A percentile compares a stretch with the other conserved stretches of the same genome.
phyloP scores from a whole-genome alignment of 371 early-diverging fungal species.

The Mucor lusitanicus region DNA sequence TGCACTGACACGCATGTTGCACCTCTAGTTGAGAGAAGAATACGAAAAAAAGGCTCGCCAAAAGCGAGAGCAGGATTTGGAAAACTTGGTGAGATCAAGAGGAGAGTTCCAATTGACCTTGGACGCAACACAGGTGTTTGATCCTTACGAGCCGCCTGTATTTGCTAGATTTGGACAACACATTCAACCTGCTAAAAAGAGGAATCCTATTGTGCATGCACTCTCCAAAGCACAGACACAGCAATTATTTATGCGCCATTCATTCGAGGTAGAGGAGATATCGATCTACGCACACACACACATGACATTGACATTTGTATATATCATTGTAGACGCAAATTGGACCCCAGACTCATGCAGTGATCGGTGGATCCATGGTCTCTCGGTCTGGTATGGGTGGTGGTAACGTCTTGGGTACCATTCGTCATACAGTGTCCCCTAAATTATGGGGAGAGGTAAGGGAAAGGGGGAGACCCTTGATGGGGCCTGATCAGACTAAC shows the following conservation, averaged over 20 bases:
- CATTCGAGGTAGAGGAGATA: conserved; percentile 70
- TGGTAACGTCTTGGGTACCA: conserved; percentile 72
- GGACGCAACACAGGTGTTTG: conserved; percentile 60
- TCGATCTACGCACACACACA: no score
- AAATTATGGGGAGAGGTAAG: conserved; percentile 69
- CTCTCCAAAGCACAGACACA: conserved; percentile 62
- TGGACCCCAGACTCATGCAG: conserved; percentile 63
- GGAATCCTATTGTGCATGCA: conserved; percentile 20
- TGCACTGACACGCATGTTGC: background rate
- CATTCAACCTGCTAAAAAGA: conserved; percentile 16
- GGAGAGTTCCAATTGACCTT: conserved; percentile 58
- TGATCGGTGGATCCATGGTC: conserved; percentile 69
- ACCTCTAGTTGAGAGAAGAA: conserved; percentile 79
- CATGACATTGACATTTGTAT: background rate
- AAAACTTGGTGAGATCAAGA: conserved; percentile 73
- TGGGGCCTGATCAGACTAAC: background rate
- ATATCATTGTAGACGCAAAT: conserved; percentile 65
- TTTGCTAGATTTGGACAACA: conserved; percentile 47
- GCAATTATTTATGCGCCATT: conserved; percentile 79
- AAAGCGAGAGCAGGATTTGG: conserved; percentile 77
- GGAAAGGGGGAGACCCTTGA: background rate
- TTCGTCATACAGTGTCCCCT: conserved; percentile 76
- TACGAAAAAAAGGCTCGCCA: conserved; percentile 74
- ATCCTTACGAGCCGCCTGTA: conserved; percentile 55
- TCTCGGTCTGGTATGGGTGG: conserved; percentile 78